A percentile compares a stretch with the other conserved stretches of the same genome.
Evolutionary conservation across 2,329 filamentous ascomycete genomes (phyloP).

Genomic region (Torrubiella hemipterigena): DNA sequence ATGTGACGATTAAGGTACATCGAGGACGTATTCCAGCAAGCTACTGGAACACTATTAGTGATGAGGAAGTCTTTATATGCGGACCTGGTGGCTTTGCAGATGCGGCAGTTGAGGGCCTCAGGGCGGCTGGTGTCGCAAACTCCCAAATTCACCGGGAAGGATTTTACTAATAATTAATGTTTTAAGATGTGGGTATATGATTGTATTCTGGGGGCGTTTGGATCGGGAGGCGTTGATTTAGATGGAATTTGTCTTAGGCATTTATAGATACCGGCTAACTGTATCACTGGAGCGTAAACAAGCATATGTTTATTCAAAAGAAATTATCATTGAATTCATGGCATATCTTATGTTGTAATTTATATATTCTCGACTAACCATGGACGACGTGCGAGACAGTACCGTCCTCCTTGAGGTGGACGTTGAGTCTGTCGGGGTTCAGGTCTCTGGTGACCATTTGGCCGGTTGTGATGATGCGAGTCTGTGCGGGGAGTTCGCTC

Average conservation of each 20-base stretch:
- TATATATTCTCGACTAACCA: conserved; percentile 24
- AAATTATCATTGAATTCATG: neutral
- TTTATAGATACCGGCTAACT: too few species aligned
- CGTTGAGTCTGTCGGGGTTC: conserved; percentile 40
- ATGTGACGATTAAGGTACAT: neutral
- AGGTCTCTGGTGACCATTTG: conserved; percentile 47
- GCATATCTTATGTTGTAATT: too few species aligned
- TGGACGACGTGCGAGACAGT: conserved; percentile 47
- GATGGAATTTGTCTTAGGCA: neutral
- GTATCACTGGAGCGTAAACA: too few species aligned
- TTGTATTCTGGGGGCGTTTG: neutral
- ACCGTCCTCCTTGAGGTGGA: conserved; percentile 47
- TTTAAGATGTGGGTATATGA: neutral
- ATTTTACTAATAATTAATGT: neutral
- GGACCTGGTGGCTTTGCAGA: conserved; percentile 1
- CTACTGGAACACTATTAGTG: neutral
- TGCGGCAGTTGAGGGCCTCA: neutral
- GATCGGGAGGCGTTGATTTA: neutral
- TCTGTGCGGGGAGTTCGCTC: conserved; percentile 43
- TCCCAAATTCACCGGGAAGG: conserved; percentile 1
- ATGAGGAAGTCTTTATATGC: conserved; percentile 1
- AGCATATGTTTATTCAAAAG: neutral
- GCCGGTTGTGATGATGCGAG: conserved; percentile 44
- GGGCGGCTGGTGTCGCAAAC: neutral
- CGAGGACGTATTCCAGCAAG: neutral